A percentile compares a stretch with the other conserved stretches of the same genome.
Conservation (phyloP, 139 green algal species). For the Zygnema circumcarinatum region DNA sequence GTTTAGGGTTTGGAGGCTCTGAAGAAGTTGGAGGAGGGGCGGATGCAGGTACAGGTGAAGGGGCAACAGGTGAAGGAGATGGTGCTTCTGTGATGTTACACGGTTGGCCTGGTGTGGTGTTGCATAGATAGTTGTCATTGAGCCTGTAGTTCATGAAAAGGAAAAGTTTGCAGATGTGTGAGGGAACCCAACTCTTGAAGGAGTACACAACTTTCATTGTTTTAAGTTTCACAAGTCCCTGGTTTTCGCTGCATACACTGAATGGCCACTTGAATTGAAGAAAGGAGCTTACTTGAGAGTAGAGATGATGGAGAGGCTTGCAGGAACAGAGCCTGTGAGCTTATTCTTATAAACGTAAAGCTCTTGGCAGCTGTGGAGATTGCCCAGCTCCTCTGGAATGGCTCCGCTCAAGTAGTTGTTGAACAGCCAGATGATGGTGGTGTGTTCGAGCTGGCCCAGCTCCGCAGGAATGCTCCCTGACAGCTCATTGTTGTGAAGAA, state of each 20-base stretch:
- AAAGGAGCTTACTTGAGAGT: slow-evolving; percentile 11
- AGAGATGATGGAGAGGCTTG: neutral
- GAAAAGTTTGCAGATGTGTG: too few species aligned
- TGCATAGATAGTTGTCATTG: slow-evolving; percentile 8
- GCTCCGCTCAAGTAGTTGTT: slow-evolving; percentile 10
- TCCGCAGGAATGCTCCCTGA: slow-evolving; percentile 16
- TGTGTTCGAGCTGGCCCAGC: neutral
- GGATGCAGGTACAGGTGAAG: neutral
- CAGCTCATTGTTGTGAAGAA: slow-evolving; percentile 36
- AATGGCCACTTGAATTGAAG: too few species aligned
- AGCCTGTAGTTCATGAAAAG: neutral
- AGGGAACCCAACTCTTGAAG: too few species aligned
- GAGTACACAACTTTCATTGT: too few species aligned
- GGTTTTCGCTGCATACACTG: too few species aligned
- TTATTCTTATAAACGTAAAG: slow-evolving; percentile 30
- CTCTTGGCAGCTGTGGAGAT: neutral
- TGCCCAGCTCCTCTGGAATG: slow-evolving; percentile 24
- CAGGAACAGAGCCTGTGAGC: slow-evolving; percentile 30
- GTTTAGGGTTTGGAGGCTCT: neutral
- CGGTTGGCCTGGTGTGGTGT: neutral
- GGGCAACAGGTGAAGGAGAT: neutral
- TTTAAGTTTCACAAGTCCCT: too few species aligned
- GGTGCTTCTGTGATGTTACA: too few species aligned
- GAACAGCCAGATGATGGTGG: neutral
- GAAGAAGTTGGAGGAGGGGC: neutral